Evolutionary conservation across 257 asterid species (phyloP).

Genomic region (Solanum clarkiae): DNA sequence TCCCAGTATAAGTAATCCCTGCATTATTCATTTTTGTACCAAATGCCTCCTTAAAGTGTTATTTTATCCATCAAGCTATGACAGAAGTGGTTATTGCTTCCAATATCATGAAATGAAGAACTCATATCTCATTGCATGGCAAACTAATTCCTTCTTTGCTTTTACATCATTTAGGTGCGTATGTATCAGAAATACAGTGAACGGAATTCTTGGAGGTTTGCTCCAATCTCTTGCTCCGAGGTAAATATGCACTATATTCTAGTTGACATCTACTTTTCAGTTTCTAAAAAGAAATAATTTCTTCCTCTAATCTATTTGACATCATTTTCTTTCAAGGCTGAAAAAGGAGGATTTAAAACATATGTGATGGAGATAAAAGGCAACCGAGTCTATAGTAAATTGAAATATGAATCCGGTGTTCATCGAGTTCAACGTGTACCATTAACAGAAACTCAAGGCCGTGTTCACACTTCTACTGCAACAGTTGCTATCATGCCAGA

Average conservation of each 20-base stretch:
- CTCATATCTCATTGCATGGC: not conserved
- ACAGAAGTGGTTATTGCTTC: not conserved
- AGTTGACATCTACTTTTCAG: not conserved
- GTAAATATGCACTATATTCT: constrained; percentile 19
- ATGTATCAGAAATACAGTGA: constrained; percentile 89
- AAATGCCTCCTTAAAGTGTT: not conserved
- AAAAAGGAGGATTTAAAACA: constrained; percentile 81
- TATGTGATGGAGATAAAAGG: constrained; percentile 96
- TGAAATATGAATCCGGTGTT: constrained; percentile 96
- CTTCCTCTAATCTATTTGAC: not conserved
- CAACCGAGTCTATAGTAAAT: constrained; percentile 81
- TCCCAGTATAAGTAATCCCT: too few relatives aligned
- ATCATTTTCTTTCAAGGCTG: constrained; percentile 42
- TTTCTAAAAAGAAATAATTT: constrained; percentile 11
- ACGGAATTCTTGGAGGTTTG: constrained; percentile 63
- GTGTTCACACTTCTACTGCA: constrained; percentile 96
- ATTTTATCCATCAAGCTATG: not conserved
- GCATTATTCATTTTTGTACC: too few relatives aligned
- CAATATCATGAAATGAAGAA: not conserved
- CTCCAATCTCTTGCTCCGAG: constrained; percentile 78
- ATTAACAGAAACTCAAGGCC: constrained; percentile 96
- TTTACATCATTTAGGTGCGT: constrained; percentile 40
- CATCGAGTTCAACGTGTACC: constrained; percentile 99
- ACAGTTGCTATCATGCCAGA: constrained; percentile 99
- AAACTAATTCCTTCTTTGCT: not conserved